These are phyloP conservation scores for Toxoplasma gondii DNA, from an alignment of 169 alveolate species.

Conservation along the genomic window DNA sequence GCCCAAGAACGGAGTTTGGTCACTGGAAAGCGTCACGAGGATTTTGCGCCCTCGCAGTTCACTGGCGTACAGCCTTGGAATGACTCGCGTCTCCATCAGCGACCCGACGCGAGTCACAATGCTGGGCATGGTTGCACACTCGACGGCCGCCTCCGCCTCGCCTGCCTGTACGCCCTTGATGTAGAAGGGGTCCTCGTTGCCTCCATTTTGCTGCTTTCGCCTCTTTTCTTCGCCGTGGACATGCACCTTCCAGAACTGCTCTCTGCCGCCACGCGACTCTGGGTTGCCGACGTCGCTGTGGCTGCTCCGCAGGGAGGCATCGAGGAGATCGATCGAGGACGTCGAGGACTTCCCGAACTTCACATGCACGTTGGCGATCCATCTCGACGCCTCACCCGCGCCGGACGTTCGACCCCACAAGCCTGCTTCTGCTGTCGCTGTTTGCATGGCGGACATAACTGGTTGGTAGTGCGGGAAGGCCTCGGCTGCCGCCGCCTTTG, in stretches of 20 bases:
- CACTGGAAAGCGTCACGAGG: neutral
- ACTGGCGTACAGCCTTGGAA: conserved; percentile 13
- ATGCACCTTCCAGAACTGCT: neutral
- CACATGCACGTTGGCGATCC: neutral
- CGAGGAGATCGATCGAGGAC: neutral
- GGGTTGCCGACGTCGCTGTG: neutral
- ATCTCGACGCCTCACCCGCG: neutral
- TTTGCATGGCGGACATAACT: neutral
- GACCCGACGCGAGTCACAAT: neutral
- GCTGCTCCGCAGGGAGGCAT: neutral
- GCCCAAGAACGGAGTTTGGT: neutral
- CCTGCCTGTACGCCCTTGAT: neutral
- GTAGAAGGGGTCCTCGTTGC: neutral
- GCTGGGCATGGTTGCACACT: neutral
- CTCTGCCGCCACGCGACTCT: neutral
- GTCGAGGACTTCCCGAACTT: neutral
- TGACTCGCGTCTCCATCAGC: neutral
- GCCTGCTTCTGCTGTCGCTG: neutral
- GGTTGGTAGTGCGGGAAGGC: neutral
- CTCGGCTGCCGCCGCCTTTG: conserved; percentile 13
- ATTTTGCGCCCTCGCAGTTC: neutral
- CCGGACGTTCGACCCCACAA: conserved; percentile 38
- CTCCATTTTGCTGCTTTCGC: neutral
- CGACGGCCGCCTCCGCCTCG: conserved; percentile 16
- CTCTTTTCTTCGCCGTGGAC: neutral